phyloP scores from a whole-genome alignment of 1,284 basidiomycete genomes.

The Puccinia novopanici region DNA sequence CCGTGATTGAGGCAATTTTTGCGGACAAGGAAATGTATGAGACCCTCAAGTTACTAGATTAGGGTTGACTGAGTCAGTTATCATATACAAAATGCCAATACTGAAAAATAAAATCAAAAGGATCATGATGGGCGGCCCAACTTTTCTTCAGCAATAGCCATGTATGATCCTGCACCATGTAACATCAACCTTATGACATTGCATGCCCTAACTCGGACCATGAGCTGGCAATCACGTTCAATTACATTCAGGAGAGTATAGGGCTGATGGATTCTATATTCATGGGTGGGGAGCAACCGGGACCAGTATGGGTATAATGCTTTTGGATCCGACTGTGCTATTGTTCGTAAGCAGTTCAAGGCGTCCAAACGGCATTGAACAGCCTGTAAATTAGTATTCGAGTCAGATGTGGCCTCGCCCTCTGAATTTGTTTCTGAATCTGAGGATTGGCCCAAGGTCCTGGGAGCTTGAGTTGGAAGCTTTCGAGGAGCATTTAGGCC shows the following conservation, averaged over 20 bases:
- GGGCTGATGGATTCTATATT: slow-evolving; percentile 32
- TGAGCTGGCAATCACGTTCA: slow-evolving; percentile 38
- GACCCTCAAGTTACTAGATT: slow-evolving; percentile 34
- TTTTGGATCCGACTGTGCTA: slow-evolving; percentile 42
- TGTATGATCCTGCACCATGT: slow-evolving; percentile 21
- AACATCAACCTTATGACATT: slow-evolving; percentile 14
- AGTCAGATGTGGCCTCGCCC: not conserved
- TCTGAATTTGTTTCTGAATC: slow-evolving; percentile 28
- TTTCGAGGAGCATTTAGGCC: not conserved
- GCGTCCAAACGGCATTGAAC: slow-evolving; percentile 44
- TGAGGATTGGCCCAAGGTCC: slow-evolving; percentile 1
- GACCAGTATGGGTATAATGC: slow-evolving; percentile 49
- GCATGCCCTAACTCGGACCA: slow-evolving; percentile 44
- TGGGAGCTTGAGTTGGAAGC: not conserved
- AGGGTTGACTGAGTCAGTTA: not conserved
- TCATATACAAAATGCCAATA: not conserved
- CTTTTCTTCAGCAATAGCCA: slow-evolving; percentile 48
- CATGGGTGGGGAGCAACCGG: slow-evolving; percentile 31
- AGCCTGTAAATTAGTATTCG: slow-evolving; percentile 13
- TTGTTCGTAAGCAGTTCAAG: slow-evolving; percentile 30
- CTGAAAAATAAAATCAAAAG: not conserved
- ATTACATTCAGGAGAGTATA: slow-evolving; percentile 43
- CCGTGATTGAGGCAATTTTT: slow-evolving; percentile 43
- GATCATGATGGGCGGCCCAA: slow-evolving; percentile 1
- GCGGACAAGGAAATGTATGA: slow-evolving; percentile 50